Conservation (phyloP, 2,329 filamentous ascomycete species). For the Graphilbum fragrans region DNA sequence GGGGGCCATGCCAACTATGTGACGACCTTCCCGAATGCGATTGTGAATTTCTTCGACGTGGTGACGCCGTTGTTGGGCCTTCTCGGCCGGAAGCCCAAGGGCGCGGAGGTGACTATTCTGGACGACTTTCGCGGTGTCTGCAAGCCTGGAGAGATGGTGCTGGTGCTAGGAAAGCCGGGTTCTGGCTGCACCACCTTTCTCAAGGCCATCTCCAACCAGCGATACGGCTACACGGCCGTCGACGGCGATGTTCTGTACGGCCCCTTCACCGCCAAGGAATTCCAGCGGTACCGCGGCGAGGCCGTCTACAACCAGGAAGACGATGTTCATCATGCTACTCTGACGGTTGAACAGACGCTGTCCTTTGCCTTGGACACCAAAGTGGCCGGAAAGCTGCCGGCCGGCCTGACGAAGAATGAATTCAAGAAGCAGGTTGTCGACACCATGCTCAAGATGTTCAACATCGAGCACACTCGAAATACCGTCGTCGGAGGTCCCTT, state of each 20-base stretch:
- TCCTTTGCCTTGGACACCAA: constrained; percentile 78
- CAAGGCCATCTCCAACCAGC: constrained; percentile 56
- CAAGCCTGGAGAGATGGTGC: constrained; percentile 77
- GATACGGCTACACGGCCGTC: constrained; percentile 40
- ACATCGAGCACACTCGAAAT: constrained; percentile 76
- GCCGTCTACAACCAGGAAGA: constrained; percentile 81
- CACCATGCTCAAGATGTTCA: constrained; percentile 80
- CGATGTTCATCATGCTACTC: constrained; percentile 71
- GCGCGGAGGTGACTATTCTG: constrained; percentile 56
- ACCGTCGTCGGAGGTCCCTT: constrained; percentile 79
- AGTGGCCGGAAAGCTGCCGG: constrained; percentile 67
- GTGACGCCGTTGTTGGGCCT: constrained; percentile 51
- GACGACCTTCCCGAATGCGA: constrained; percentile 64
- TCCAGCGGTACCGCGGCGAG: constrained; percentile 67
- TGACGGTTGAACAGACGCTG: constrained; percentile 81
- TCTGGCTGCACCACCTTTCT: constrained; percentile 60
- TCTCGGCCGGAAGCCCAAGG: constrained; percentile 34
- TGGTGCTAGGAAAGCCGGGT: constrained; percentile 69
- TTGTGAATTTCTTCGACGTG: constrained; percentile 66
- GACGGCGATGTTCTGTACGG: constrained; percentile 66
- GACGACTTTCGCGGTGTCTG: constrained; percentile 59
- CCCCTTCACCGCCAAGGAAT: constrained; percentile 57
- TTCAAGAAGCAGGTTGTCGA: constrained; percentile 69
- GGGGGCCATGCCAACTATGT: constrained; percentile 64
- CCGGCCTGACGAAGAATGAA: constrained; percentile 50